Evolutionary conservation across 169 alveolate species (phyloP).

Genomic region (Theileria parva): DNA sequence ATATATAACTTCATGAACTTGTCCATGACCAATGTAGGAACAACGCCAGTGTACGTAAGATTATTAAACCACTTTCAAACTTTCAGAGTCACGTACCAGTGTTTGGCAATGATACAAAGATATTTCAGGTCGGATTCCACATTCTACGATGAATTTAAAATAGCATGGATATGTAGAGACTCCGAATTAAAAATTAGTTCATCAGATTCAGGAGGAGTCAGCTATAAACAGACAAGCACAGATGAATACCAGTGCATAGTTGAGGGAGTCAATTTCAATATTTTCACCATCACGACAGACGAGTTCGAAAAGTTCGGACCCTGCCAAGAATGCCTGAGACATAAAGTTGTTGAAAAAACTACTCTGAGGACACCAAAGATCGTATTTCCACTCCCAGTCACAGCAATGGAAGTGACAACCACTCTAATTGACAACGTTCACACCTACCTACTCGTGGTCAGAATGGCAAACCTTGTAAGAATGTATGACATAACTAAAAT

Average conservation of each 20-base stretch:
- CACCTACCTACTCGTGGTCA: constrained; percentile 50
- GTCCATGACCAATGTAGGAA: constrained; percentile 59
- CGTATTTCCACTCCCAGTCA: constrained; percentile 39
- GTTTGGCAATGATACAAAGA: constrained; percentile 38
- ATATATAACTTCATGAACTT: constrained; percentile 57
- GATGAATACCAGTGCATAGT: constrained; percentile 61
- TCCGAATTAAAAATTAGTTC: constrained; percentile 8
- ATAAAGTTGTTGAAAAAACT: constrained; percentile 28
- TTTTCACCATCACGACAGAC: constrained; percentile 25
- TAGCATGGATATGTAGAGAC: constrained; percentile 48
- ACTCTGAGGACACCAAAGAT: constrained; percentile 40
- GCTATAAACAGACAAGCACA: background rate
- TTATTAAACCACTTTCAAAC: constrained; percentile 43
- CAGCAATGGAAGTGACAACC: constrained; percentile 48
- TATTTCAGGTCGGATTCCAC: constrained; percentile 22
- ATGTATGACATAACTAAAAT: constrained; percentile 44
- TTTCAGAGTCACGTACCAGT: constrained; percentile 51
- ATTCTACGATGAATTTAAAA: constrained; percentile 35
- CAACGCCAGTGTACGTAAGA: constrained; percentile 36
- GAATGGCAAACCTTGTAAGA: constrained; percentile 41
- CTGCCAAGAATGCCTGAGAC: constrained; percentile 37
- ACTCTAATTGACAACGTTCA: constrained; percentile 30
- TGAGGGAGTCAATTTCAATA: constrained; percentile 54
- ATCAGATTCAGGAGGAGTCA: background rate
- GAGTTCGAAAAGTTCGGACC: constrained; percentile 25